Evolutionary conservation across 352 stramenopile genomes (phyloP).

Genomic region (Pythium rhizo-oryzae): DNA sequence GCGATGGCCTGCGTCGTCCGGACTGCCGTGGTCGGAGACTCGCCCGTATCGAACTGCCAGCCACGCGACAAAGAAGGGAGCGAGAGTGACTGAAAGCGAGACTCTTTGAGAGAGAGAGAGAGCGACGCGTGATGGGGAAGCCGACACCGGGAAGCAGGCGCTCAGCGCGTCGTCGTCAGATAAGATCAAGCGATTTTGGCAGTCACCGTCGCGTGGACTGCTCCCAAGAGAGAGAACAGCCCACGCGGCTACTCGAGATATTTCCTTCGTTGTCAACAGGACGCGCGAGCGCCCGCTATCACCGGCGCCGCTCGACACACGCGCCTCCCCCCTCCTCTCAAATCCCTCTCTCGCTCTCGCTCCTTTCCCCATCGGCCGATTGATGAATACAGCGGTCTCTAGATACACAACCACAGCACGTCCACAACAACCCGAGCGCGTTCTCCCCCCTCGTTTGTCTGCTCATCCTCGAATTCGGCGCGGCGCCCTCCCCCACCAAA

Average conservation of each 20-base stretch:
- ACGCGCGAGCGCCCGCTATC: background rate
- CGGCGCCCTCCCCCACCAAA: background rate
- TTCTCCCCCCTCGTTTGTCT: constrained; percentile 26
- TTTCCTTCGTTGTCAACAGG: constrained; percentile 32
- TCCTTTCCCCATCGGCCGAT: background rate
- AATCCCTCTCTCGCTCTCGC: background rate
- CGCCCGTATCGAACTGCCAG: too few species aligned
- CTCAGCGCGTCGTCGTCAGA: constrained; percentile 32
- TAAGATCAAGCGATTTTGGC: constrained; percentile 91
- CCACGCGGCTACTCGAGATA: constrained; percentile 38
- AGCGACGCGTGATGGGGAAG: background rate
- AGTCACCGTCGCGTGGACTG: constrained; percentile 46
- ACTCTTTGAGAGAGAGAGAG: too few species aligned
- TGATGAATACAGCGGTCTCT: background rate
- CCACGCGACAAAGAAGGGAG: too few species aligned
- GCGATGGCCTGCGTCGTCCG: too few species aligned
- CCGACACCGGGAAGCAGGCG: background rate
- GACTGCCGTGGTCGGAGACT: too few species aligned
- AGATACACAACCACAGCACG: background rate
- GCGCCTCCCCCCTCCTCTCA: background rate
- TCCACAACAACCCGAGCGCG: background rate
- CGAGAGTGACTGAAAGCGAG: too few species aligned
- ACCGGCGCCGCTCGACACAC: too few species aligned
- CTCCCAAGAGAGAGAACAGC: background rate
- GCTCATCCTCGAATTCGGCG: constrained; percentile 15